Evolutionary conservation across 495 filamentous ascomycete species (phyloP), one percentile per base, ranked within the genome.

Genomic region (Podospora anserina): DNA sequence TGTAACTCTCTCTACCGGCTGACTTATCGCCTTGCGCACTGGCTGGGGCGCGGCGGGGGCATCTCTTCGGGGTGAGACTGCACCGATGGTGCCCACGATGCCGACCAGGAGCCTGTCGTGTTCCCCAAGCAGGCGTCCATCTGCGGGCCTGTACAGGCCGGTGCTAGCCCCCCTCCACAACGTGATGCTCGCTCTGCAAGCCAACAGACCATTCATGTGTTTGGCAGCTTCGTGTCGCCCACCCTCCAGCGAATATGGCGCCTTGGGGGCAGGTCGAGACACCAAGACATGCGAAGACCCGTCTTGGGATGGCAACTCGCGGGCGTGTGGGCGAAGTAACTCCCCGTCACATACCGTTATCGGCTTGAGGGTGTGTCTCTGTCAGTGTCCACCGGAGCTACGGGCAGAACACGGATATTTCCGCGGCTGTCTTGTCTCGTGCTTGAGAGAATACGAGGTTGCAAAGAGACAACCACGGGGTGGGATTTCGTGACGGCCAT

Each of bases 61-160:
- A 62, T 15, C 39, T 11, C 60, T 63, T 63, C 61, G 61, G 61
- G 34, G 61, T 44, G 32, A 63, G 32, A 32, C 61, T 44, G 61
- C 61, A 32, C 61, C 61, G 61, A 63, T 63, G 61, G 49, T 63
- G 61, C 61, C 34, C 61, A 39, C 30, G 61, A 39, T 44, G 20
- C 16, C 61, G 20, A 18, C 28, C 18, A 18, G 27, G 32, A 63
- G 32, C 27, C 27, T 49, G 32, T 32, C 27, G 27, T 63, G 61
- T 32, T 18, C 55, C 55, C 55, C 55, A 58, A 58, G 55, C 55
- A 58, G 55, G 55, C 55, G 55, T 58, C 55, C 55, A 58, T 58
- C 19, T 63, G 61, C 61, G n/a, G 32, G 60, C 27, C 60, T 62
- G 27, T 49, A 19, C 34, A 19, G 61, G 19, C 28, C 39, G 7